These are phyloP conservation scores for Chloranthus sessilifolius DNA, from an alignment of 164 flowering plant species.

Conservation along the genomic window DNA sequence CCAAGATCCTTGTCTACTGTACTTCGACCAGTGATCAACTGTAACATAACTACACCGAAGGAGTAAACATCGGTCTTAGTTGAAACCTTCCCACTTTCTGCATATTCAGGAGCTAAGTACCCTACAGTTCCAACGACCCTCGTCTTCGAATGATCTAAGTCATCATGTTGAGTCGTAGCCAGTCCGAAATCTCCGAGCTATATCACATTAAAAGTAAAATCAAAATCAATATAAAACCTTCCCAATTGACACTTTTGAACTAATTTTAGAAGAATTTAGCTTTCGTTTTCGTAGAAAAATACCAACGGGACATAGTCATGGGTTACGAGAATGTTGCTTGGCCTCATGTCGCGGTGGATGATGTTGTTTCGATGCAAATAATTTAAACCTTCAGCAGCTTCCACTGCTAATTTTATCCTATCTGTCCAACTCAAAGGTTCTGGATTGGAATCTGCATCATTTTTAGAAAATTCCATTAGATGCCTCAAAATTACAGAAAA, in stretches of 20 bases:
- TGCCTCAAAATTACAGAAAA: no score
- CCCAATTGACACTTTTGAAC: not conserved
- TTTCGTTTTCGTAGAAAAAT: slow-evolving; percentile 5
- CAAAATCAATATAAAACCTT: not conserved
- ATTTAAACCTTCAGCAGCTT: slow-evolving; percentile 52
- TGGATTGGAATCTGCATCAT: slow-evolving; percentile 30
- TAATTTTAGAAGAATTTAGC: not conserved
- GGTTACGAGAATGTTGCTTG: slow-evolving; percentile 65
- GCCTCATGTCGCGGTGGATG: slow-evolving; percentile 69
- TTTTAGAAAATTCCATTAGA: no score
- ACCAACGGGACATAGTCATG: slow-evolving; percentile 65
- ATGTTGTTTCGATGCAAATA: slow-evolving; percentile 56
- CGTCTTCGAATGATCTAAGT: slow-evolving; percentile 32
- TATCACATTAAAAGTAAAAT: slow-evolving; percentile 1
- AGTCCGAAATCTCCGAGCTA: slow-evolving; percentile 83
- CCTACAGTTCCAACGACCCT: slow-evolving; percentile 68
- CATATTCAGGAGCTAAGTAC: slow-evolving; percentile 80
- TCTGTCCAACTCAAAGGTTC: slow-evolving; percentile 44
- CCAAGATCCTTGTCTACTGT: slow-evolving; percentile 39
- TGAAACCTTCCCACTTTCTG: slow-evolving; percentile 56
- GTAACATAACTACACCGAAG: slow-evolving; percentile 63
- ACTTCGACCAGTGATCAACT: slow-evolving; percentile 56
- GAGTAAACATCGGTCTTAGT: slow-evolving; percentile 68
- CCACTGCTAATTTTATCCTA: slow-evolving; percentile 56
- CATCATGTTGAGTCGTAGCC: slow-evolving; percentile 46